A percentile compares a stretch with the other conserved stretches of the same genome.
phyloP scores from a whole-genome alignment of 192 early-diverging fungal species.

The Phlyctochytrium planicorne region DNA sequence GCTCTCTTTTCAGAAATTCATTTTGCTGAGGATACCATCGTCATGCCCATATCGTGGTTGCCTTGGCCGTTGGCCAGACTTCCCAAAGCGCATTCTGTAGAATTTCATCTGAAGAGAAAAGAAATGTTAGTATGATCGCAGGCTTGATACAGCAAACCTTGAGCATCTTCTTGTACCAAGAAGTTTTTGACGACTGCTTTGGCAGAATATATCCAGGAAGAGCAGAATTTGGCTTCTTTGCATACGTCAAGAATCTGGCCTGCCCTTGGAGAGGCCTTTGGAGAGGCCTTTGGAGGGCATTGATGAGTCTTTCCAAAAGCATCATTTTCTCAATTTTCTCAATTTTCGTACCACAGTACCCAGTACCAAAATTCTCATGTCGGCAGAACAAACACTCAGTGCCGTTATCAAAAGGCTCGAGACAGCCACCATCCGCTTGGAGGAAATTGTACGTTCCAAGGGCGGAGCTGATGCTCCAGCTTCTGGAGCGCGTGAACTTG shows the following conservation, averaged over 20 bases:
- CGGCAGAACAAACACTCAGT: constrained; percentile 41
- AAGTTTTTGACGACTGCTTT: constrained; percentile 33
- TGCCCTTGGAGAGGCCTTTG: too few relatives aligned
- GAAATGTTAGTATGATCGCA: constrained; percentile 7
- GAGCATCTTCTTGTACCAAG: constrained; percentile 35
- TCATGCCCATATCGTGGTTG: constrained; percentile 46
- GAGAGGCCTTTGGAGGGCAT: too few relatives aligned
- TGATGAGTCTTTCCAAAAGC: too few relatives aligned
- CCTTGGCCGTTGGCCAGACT: constrained; percentile 39
- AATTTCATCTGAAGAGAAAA: constrained; percentile 46
- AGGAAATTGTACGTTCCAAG: constrained; percentile 55
- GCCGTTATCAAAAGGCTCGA: constrained; percentile 89
- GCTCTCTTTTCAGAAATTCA: too few relatives aligned
- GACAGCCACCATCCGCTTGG: constrained; percentile 84
- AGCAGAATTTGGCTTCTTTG: constrained; percentile 12
- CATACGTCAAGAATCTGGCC: constrained; percentile 14
- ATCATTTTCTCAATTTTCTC: too few relatives aligned
- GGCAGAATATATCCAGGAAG: constrained; percentile 48
- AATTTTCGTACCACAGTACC: too few relatives aligned
- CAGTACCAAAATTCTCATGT: too few relatives aligned
- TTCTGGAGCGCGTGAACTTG: constrained; percentile 15
- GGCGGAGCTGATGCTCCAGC: constrained; percentile 48
- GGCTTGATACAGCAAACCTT: constrained; percentile 29
- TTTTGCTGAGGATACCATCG: constrained; percentile 48
- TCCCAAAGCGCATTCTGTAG: constrained; percentile 44